Conservation (phyloP, 1,139 yeast genomes). For the Zygotorulaspora mrakii region DNA sequence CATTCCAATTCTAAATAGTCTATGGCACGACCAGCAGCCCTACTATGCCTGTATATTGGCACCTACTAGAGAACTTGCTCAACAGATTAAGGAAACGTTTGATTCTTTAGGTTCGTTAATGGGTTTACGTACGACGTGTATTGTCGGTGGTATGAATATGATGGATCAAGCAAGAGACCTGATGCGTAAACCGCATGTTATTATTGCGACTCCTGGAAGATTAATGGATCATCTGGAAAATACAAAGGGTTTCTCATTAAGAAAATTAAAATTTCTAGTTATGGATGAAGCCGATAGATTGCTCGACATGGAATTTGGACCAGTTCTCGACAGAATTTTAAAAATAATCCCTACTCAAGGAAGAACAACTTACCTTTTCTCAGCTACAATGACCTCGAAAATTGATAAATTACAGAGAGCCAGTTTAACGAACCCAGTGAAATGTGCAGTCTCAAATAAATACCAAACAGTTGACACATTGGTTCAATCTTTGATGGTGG, state of each 20-base stretch:
- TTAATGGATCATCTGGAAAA: constrained; percentile 92
- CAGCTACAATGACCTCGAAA: constrained; percentile 95
- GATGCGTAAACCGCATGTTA: constrained; percentile 88
- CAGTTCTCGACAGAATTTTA: constrained; percentile 82
- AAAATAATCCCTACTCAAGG: constrained; percentile 66
- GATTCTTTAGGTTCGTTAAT: constrained; percentile 87
- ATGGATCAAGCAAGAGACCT: constrained; percentile 95
- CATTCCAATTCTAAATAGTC: constrained; percentile 81
- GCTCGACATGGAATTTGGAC: constrained; percentile 95
- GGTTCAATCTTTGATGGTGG: constrained; percentile 83
- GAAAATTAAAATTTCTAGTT: constrained; percentile 75
- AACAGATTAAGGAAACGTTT: constrained; percentile 91
- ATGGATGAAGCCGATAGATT: constrained; percentile 98
- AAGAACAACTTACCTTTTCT: constrained; percentile 84
- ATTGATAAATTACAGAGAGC: constrained; percentile 95
- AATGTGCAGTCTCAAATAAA: constrained; percentile 83
- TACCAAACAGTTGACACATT: constrained; percentile 92
- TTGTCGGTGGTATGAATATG: constrained; percentile 98
- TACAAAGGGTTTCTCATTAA: constrained; percentile 84
- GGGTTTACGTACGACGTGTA: constrained; percentile 83
- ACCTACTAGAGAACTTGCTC: constrained; percentile 96
- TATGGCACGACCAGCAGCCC: constrained; percentile 86
- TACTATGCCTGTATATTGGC: constrained; percentile 87
- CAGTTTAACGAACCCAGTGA: constrained; percentile 80
- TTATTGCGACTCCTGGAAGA: constrained; percentile 97